A percentile compares a stretch with the other conserved stretches of the same genome.
These are phyloP conservation scores for Geosmithia flava DNA, from an alignment of 2,329 filamentous ascomycete genomes.

Conservation along the genomic window DNA sequence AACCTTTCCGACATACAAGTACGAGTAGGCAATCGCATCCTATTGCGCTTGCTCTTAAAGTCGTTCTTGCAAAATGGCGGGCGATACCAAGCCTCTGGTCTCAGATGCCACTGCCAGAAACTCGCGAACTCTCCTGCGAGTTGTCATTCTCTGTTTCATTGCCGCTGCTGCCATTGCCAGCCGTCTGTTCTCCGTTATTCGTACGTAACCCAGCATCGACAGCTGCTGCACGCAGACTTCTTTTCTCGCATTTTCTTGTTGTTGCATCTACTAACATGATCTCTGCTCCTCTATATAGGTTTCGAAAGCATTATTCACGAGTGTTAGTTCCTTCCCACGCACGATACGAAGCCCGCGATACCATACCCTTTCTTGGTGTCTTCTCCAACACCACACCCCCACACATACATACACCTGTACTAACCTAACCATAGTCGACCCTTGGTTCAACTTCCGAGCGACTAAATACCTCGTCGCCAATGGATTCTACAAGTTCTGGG, in stretches of 20 bases:
- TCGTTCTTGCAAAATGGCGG: slow-evolving; percentile 29
- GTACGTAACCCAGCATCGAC: slow-evolving; percentile 39
- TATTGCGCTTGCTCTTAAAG: slow-evolving; percentile 12
- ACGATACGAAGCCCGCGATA: background rate
- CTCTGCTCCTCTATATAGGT: slow-evolving; percentile 32
- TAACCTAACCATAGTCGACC: slow-evolving; percentile 60
- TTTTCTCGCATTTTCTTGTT: background rate
- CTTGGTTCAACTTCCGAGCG: slow-evolving; percentile 99
- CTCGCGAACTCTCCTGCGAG: slow-evolving; percentile 72
- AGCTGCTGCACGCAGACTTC: no score
- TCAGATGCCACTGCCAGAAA: slow-evolving; percentile 50
- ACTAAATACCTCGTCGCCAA: slow-evolving; percentile 95
- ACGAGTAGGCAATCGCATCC: background rate
- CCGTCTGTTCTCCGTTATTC: slow-evolving; percentile 95
- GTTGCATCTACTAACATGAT: slow-evolving; percentile 1
- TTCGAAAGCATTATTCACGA: slow-evolving; percentile 99
- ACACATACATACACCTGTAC: slow-evolving; percentile 5
- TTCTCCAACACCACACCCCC: background rate
- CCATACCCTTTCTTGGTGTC: no score
- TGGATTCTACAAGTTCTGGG: slow-evolving; percentile 99
- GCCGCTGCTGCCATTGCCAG: slow-evolving; percentile 84
- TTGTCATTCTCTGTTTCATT: slow-evolving; percentile 84
- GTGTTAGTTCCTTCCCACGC: slow-evolving; percentile 51
- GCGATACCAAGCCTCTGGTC: slow-evolving; percentile 12
- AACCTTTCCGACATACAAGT: background rate